phyloP scores from a whole-genome alignment of 441 rosid genomes.

The Pelargonium australe region DNA sequence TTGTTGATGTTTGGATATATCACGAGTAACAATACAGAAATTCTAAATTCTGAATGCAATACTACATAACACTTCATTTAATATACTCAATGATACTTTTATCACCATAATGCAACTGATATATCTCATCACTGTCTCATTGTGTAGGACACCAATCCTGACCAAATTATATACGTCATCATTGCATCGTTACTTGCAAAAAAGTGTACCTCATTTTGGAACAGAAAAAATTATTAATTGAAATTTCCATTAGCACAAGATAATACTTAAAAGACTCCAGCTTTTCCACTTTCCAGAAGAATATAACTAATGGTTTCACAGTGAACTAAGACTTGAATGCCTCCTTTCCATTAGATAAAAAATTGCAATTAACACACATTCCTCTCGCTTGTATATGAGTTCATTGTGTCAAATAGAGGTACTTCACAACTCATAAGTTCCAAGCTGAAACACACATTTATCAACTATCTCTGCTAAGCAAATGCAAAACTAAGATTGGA shows the following conservation, averaged over 20 bases:
- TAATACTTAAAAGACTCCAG: background rate
- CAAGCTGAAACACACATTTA: background rate
- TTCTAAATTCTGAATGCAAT: background rate
- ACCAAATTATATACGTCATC: background rate
- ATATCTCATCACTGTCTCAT: background rate
- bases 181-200: background rate
- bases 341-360: no score
- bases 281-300: no score
- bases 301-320: no score
- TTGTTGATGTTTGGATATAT: background rate
- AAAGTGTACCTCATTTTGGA: background rate
- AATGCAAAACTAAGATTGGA: background rate
- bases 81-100: background rate
- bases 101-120: background rate
- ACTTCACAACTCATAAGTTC: no score
- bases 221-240: background rate
- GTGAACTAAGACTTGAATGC: no score
- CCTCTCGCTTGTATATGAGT: no score
- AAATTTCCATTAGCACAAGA: background rate
- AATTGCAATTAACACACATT: no score
- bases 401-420: no score
- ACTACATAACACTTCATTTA: background rate
- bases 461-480: background rate
- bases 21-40: background rate
- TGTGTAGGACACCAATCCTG: slow-evolving; percentile 2